These are phyloP conservation scores for Rhizopogon sp. DNA, from an alignment of 768 basidiomycete species.

Conservation along the genomic window DNA sequence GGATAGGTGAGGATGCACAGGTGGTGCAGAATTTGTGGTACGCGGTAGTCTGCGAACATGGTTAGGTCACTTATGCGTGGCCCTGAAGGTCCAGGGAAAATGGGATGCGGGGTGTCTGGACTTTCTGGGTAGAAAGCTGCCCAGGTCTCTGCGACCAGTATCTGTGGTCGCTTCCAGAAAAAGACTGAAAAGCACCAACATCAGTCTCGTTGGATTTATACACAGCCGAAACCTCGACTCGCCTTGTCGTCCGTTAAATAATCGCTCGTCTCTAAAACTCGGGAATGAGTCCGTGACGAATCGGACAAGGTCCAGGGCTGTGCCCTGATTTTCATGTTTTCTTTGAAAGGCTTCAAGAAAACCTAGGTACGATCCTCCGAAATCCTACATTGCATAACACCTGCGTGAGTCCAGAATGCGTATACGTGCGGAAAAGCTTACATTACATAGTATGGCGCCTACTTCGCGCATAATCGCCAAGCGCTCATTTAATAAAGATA, in stretches of 20 bases:
- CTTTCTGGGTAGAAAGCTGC: conserved; percentile 78
- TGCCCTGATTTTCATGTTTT: conserved; percentile 48
- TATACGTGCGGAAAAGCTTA: conserved; percentile 28
- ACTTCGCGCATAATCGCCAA: conserved; percentile 76
- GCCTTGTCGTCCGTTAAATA: conserved; percentile 46
- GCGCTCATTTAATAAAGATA: conserved; percentile 69
- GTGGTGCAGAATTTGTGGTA: conserved; percentile 88
- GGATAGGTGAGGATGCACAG: conserved; percentile 74
- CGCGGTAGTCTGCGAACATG: conserved; percentile 93
- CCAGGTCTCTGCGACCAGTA: conserved; percentile 88
- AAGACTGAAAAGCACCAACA: conserved; percentile 41
- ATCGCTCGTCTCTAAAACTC: conserved; percentile 67
- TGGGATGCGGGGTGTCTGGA: conserved; percentile 49
- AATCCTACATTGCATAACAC: conserved; percentile 37
- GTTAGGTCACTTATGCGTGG: conserved; percentile 68
- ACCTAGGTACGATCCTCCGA: conserved; percentile 64
- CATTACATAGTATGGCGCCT: conserved; percentile 65
- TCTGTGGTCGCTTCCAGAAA: conserved; percentile 90
- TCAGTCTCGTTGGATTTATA: background rate
- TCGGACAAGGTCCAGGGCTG: conserved; percentile 69
- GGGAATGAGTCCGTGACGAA: conserved; percentile 69
- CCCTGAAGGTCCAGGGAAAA: conserved; percentile 58
- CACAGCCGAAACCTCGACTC: background rate
- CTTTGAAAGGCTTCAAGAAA: conserved; percentile 60
- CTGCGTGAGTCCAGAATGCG: background rate